A percentile compares a stretch with the other conserved stretches of the same genome.
phyloP scores from a whole-genome alignment of 2,329 filamentous ascomycete species.

The Berkeleyomyces basicola region DNA sequence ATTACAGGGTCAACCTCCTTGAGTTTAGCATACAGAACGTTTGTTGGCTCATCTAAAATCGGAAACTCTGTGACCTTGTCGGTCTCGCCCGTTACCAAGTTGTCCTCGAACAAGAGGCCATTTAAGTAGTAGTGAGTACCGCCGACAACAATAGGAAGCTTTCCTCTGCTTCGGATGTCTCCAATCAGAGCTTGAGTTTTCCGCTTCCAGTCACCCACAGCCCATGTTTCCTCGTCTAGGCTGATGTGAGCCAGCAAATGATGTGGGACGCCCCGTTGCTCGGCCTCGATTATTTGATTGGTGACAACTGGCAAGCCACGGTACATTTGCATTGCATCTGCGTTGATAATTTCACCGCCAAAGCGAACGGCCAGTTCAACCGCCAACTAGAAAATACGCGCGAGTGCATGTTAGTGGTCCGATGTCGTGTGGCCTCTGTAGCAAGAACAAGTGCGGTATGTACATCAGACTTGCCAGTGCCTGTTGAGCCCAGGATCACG shows the following conservation, averaged over 20 bases:
- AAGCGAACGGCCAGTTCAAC: conserved; percentile 70
- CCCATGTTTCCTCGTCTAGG: conserved; percentile 66
- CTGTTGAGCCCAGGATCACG: conserved; percentile 74
- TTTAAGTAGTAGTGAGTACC: conserved; percentile 95
- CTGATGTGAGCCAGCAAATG: conserved; percentile 71
- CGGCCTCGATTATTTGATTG: conserved; percentile 67
- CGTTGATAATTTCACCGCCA: conserved; percentile 90
- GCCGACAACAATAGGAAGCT: conserved; percentile 77
- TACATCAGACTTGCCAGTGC: conserved; percentile 87
- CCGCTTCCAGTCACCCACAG: conserved; percentile 58
- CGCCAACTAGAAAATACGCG: conserved; percentile 45
- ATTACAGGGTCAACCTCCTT: conserved; percentile 73
- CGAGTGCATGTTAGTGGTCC: conserved; percentile 1
- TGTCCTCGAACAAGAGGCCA: conserved; percentile 65
- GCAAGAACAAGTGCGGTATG: background rate
- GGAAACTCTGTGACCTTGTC: conserved; percentile 33
- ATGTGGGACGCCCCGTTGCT: conserved; percentile 68
- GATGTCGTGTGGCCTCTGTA: background rate
- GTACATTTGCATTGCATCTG: conserved; percentile 97
- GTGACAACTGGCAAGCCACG: conserved; percentile 82
- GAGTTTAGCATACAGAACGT: conserved; percentile 55
- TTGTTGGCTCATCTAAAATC: conserved; percentile 54
- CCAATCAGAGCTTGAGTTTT: conserved; percentile 52
- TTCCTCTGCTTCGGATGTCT: conserved; percentile 63
- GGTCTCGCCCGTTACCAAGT: conserved; percentile 33